Base-by-base conservation (phyloP, 23 red algal genomes). In the Cyanidioschyzon merolae region DNA sequence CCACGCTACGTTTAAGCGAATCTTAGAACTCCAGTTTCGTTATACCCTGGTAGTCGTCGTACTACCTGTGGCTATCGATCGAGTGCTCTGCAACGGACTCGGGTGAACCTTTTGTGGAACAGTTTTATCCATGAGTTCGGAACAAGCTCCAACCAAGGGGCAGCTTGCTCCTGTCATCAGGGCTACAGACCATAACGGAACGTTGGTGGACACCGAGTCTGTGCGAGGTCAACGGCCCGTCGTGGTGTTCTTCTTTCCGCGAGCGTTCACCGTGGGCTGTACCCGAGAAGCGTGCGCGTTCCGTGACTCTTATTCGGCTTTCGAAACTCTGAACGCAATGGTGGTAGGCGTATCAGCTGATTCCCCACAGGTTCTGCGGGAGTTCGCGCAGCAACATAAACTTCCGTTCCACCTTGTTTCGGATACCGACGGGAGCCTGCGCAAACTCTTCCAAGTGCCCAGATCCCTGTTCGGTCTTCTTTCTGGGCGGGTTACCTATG, bases 401-500 rank as follows among this genome's bases (percentile, higher is more conserved):
- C 59, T 95, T 29, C 57, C 80, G 18, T 95, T 89, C 57, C 82
- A 79, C 17, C 74, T 95, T 2, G 50, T 95, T 39, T 68, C 82
- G 2, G 90, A 95, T 59, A 30, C 29, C 21, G 77, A 80, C 37
- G 81, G 77, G 41, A 17, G 54, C 50, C 79, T 95, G 59, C 90
- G 84, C 37, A 82, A 85, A 38, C 17, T 85, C 2, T 95, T 81
- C 82, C 76, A 63, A 0, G 90, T 95, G 59, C 86, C 90, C 1
- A 7, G 63, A 71, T 54, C 77, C 26, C 86, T 81, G n/a, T 71
- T 95, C 58, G 83, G 86, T 27, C 74, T 95, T 37, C 68, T 95
- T 37, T 77, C 90, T n/a, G 90, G 90, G 34, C 74, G 90, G 41
- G 83, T 89, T 24, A 95, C 90, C 30, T 95, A 82, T 63, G 84